A percentile compares a stretch with the other conserved stretches of the same genome.
Conservation (phyloP, 768 basidiomycete species). For the Mycena albidolilacea region DNA sequence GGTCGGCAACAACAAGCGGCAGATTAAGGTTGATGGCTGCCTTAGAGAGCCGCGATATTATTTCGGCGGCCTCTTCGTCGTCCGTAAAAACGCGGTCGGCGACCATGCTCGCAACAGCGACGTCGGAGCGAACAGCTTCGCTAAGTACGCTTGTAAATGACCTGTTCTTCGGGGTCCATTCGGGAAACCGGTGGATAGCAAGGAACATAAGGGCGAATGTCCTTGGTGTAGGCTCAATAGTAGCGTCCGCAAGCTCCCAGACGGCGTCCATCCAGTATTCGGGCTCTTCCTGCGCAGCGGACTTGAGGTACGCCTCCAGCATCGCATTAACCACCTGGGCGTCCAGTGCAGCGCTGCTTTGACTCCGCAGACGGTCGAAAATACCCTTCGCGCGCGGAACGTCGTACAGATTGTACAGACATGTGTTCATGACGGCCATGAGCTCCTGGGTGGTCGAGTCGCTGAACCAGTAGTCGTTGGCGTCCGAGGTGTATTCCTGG, state of each 20-base stretch:
- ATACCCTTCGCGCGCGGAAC: conserved; percentile 82
- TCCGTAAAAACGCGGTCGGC: conserved; percentile 69
- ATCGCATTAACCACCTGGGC: conserved; percentile 77
- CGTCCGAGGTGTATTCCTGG: conserved; percentile 53
- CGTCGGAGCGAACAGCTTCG: conserved; percentile 62
- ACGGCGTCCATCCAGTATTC: conserved; percentile 75
- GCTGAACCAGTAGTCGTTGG: conserved; percentile 70
- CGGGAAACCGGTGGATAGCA: conserved; percentile 64
- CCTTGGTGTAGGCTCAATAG: conserved; percentile 69
- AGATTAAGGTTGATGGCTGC: conserved; percentile 72
- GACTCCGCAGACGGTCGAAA: conserved; percentile 72
- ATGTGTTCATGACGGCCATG: conserved; percentile 87
- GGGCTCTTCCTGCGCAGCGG: conserved; percentile 66
- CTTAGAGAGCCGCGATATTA: conserved; percentile 70
- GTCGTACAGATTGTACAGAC: conserved; percentile 82
- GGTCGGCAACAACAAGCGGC: conserved; percentile 64
- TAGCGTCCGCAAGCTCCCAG: conserved; percentile 70
- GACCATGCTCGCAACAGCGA: conserved; percentile 67
- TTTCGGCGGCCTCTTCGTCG: conserved; percentile 67
- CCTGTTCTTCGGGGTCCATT: conserved; percentile 39
- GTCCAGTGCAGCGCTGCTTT: conserved; percentile 51
- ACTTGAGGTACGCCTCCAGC: conserved; percentile 73
- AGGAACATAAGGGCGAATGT: conserved; percentile 83
- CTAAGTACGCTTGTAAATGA: conserved; percentile 56
- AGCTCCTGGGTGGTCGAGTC: conserved; percentile 79